Percentiles rank a stretch among this genome's conserved stretches.
These are phyloP conservation scores for Cucumis cinereus DNA, from an alignment of 306 rosid species.

Conservation along the genomic window DNA sequence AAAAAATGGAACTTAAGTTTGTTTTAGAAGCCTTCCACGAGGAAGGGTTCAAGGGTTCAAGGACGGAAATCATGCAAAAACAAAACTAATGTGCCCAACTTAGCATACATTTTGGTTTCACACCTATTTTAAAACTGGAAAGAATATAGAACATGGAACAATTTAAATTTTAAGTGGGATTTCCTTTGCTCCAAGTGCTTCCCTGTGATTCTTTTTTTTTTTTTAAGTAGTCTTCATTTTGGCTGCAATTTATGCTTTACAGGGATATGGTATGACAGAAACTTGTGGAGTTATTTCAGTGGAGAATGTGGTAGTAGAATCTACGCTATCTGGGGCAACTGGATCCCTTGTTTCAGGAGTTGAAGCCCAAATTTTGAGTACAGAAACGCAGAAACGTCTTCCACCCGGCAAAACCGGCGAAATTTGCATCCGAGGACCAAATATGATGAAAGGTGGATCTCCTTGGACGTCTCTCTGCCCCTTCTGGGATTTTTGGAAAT, in stretches of 20 bases:
- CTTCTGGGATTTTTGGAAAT: background rate
- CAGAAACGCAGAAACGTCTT: conserved; percentile 18
- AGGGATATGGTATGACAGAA: conserved; percentile 50
- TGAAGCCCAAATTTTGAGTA: conserved; percentile 22
- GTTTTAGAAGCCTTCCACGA: background rate
- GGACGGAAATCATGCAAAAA: background rate
- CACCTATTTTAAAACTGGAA: background rate
- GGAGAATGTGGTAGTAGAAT: conserved; percentile 13
- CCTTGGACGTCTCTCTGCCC: background rate
- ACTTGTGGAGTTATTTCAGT: conserved; percentile 19
- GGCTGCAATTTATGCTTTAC: background rate
- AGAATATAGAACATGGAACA: background rate
- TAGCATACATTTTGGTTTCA: background rate
- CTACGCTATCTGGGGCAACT: conserved; percentile 14
- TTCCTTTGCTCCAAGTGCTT: background rate
- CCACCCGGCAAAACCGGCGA: conserved; percentile 37
- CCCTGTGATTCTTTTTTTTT: background rate
- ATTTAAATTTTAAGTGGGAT: background rate
- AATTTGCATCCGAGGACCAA: conserved; percentile 27
- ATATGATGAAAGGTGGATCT: conserved; percentile 29
- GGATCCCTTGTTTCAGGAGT: conserved; percentile 24
- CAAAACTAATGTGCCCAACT: background rate
- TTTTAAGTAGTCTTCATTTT: background rate
- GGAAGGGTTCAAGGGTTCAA: background rate
- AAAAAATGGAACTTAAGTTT: background rate